Base-by-base conservation (phyloP, 306 rosid genomes). In the Acacia acuminata region DNA sequence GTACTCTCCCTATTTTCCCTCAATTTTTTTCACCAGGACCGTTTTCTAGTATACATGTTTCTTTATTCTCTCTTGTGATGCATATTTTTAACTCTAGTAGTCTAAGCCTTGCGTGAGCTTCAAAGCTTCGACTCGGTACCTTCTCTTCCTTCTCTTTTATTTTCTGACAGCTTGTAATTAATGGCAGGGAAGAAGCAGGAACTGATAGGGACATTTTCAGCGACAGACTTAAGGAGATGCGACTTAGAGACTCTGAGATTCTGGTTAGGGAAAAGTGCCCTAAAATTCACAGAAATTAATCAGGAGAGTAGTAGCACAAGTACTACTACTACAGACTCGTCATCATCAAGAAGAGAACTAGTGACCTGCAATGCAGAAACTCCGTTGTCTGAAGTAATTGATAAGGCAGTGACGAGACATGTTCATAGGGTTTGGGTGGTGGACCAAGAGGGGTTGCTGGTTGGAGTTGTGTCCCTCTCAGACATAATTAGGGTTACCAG, bases 351-450 rank as follows among this genome's bases (percentile, higher is more conserved):
- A 10, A 91, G 94, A 87, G 94, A 90, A 24, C 79, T 87, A 55
- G 94, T 92, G 81, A 82, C 88, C 1, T 96, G 99, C 36, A 19
- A 20, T 19, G 63, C 77, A 0, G 94, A 92, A 27, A 85, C 94
- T 1, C 30, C 93, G 1, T 55, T 96, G 16, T 86, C 63, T 0
- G 88, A 90, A 79, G 94, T 91, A 5, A 85, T 92, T 4, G 89
- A 90, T 14, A 91, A 91, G 91, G 92, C 85, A 8, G 87, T 94
- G 14, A 69, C 85, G 0, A 88, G 82, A 22, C 94, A 89, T 50
- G 99, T 96, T 24, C 98, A 96, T 73, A 79, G 98, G 19, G 60
- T 92, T 40, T 96, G 99, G 99, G 96, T 90, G 32, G 97, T 91
- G 79, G 96, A 96, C 72, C 82, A 82, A 15, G 84, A 90, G 16